Base-by-base conservation (phyloP, 2,329 filamentous ascomycete genomes). In the Alternaria incomplexa region DNA sequence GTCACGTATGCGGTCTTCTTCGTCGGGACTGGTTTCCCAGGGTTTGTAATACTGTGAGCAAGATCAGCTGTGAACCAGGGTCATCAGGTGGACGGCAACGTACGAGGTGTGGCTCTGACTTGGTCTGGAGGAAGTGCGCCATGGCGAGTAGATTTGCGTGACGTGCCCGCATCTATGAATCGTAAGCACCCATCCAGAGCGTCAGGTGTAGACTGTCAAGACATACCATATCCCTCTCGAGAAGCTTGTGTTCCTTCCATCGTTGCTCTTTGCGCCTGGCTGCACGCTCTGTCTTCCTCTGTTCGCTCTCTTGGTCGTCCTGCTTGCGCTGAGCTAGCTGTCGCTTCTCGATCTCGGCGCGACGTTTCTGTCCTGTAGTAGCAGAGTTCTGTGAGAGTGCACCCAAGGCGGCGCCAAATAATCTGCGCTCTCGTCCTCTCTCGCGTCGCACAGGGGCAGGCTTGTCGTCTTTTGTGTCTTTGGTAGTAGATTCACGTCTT, bases 331-430 rank as follows among this genome's bases (percentile, higher is more conserved):
- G 93, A 75, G 91, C 91, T 75, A 91, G 88, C 80, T 94, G 93
- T 70, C 90, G 90, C 80, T 88, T 90, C 82, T 96, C 93, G 78
- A 95, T 93, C 78, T 95, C 93, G 65, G 87, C 87, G 61, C 92
- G 89, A 72, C 88, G 89, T 80, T 87, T 90, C 81, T 91, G 83
- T 66, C 89, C 83, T 82, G 85, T 82, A 69, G 84, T 87, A 75
- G 77, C 67, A 63, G 86, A 86, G 72, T 87, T 90, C 81, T 95
- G 91, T 79, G 90, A 93, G 63, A 97, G 85, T 40, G 91, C 93
- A 77, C 86, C 92, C 63, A 96, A 83, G 60, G 96, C 82, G 36
- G 90, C 92, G 64, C 95, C 94, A 76, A 97, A 97, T 64, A 98
- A 85, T 56, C 95, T 88, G 79, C 92, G 91, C 22, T 92, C 92